Evolutionary conservation across 1,284 basidiomycete species (phyloP), one percentile per base, ranked within the genome.

Genomic region (Schizophyllum amplum): DNA sequence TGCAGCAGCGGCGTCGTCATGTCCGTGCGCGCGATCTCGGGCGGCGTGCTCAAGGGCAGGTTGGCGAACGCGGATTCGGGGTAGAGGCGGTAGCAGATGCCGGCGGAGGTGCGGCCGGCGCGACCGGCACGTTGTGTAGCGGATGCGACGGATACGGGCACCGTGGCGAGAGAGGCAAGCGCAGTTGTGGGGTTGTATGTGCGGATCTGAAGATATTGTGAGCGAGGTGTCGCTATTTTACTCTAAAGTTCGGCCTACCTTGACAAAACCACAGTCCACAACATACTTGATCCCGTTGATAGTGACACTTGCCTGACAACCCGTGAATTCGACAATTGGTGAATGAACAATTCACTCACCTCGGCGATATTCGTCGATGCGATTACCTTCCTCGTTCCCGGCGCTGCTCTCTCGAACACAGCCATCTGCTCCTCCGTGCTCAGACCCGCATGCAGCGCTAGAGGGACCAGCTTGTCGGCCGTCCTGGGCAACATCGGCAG

Each of bases 291-390:
- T 87, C 1, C 94, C 94, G 53, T 98, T 93, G 58, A 99, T 97
- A 0, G 96, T 99, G 15, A 99, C 90, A 69, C 92, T 95, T n/a
- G n/a, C n/a, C n/a, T n/a, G n/a, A n/a, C n/a, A n/a, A n/a, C n/a
- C n/a, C n/a, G n/a, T n/a, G n/a, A n/a, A n/a, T n/a, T n/a, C n/a
- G n/a, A n/a, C n/a, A n/a, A n/a, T n/a, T n/a, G n/a, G n/a, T n/a
- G n/a, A n/a, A n/a, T n/a, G n/a, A n/a, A n/a, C n/a, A n/a, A n/a
- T n/a, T n/a, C n/a, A n/a, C n/a, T n/a, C 62, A 87, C 92, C 74
- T 99, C 97, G 17, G 97, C 96, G 54, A 98, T 95, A 68, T 99
- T 99, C 0, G 97, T 99, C 1, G 93, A 82, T 24, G 98, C 81
- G 53, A 99, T 86, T 54, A 97, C 86, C 69, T 99, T 99, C 55